Conservation (phyloP, 2,329 filamentous ascomycete species). For the Westerdykella ornata region DNA sequence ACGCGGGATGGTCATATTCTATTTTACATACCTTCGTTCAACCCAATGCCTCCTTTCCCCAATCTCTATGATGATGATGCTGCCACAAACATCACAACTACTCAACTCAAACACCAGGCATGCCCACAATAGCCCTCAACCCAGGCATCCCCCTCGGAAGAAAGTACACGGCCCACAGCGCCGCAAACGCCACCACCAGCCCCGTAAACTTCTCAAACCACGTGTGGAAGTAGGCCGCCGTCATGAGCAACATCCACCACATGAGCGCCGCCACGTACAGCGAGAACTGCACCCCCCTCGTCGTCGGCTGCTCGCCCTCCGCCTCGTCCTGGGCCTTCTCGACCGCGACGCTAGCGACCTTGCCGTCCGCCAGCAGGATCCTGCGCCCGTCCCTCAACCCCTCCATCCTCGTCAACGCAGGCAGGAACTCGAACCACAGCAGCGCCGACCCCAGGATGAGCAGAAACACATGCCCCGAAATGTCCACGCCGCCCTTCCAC, state of each 20-base stretch:
- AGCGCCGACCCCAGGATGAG: slow-evolving; percentile 78
- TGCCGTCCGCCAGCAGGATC: slow-evolving; percentile 60
- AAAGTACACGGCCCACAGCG: slow-evolving; percentile 44
- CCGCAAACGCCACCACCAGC: slow-evolving; percentile 42
- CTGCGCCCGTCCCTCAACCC: slow-evolving; percentile 55
- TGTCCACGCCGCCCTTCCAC: slow-evolving; percentile 94
- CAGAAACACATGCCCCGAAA: slow-evolving; percentile 91
- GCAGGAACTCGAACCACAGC: slow-evolving; percentile 72
- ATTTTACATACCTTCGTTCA: no score
- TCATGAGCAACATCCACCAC: slow-evolving; percentile 98
- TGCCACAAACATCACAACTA: no score
- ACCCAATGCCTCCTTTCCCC: no score
- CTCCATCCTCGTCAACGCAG: slow-evolving; percentile 46
- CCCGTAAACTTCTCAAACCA: slow-evolving; percentile 83
- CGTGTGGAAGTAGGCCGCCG: slow-evolving; percentile 95
- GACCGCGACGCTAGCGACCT: slow-evolving; percentile 45
- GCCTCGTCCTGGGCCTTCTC: slow-evolving; percentile 37
- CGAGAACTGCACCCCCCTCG: slow-evolving; percentile 50
- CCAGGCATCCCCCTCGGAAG: slow-evolving; percentile 41
- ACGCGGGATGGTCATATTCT: no score
- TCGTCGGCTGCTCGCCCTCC: slow-evolving; percentile 35
- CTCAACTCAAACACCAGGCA: slow-evolving; percentile 39
- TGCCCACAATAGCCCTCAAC: slow-evolving; percentile 40
- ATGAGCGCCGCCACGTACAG: slow-evolving; percentile 61
- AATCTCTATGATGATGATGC: no score